These are phyloP conservation scores for Aschersonia sp. DNA, from an alignment of 2,329 filamentous ascomycete species.

Conservation along the genomic window DNA sequence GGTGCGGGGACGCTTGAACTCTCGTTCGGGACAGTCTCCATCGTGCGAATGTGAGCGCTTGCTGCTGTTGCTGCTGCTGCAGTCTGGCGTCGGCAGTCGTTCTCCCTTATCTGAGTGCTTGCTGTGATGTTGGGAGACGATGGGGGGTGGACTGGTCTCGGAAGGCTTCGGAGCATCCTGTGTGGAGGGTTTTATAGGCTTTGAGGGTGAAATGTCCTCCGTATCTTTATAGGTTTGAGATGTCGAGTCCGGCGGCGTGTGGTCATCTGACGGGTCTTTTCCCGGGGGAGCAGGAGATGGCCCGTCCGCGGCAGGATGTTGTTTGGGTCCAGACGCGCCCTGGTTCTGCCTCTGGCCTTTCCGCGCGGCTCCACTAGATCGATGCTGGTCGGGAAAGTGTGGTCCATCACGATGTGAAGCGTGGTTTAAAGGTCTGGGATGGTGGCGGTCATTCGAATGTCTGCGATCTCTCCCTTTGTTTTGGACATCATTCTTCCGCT, in stretches of 20 bases:
- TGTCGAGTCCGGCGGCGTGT: background rate
- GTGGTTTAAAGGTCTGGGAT: background rate
- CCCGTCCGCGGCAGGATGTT: background rate
- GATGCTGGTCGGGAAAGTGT: conserved; percentile 1
- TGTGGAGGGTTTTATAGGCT: background rate
- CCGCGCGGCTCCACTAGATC: background rate
- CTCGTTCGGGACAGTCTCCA: background rate
- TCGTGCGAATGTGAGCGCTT: background rate
- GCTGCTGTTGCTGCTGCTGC: background rate
- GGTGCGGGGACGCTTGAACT: background rate
- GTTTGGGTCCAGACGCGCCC: background rate
- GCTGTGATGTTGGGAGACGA: too few relatives aligned
- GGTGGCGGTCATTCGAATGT: conserved; percentile 3
- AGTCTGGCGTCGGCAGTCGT: background rate
- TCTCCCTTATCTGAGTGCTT: too few relatives aligned
- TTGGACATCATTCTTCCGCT: conserved; percentile 17
- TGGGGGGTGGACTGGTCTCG: too few relatives aligned
- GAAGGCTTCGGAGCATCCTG: background rate
- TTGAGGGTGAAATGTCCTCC: background rate
- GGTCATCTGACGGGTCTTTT: background rate
- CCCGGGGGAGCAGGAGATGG: background rate
- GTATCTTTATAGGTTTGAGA: background rate
- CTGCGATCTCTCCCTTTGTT: conserved; percentile 14
- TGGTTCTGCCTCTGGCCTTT: conserved; percentile 2
- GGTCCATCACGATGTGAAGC: background rate